Conservation (phyloP, 495 filamentous ascomycete species). For the Aspergillus haitiensis region DNA sequence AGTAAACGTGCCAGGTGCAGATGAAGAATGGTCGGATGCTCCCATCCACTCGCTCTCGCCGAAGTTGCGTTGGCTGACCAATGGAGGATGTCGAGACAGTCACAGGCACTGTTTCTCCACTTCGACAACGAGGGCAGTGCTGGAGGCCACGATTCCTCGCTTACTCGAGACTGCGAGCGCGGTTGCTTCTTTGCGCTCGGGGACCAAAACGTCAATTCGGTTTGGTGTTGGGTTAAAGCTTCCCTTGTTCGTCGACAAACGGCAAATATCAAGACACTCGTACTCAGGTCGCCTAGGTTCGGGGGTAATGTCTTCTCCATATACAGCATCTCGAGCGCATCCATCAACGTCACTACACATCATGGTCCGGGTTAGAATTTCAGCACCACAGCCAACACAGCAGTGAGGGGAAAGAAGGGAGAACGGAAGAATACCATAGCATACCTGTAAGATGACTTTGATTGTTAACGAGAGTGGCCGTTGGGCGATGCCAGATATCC, state of each 20-base stretch:
- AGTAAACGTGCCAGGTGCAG: not conserved
- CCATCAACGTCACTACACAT: not conserved
- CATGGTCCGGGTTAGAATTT: not conserved
- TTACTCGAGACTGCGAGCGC: not conserved
- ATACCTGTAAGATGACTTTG: not conserved
- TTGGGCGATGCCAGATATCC: not conserved
- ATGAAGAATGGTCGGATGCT: not conserved
- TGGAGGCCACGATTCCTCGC: not conserved
- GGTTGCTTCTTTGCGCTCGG: not conserved
- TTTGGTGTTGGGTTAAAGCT: not conserved
- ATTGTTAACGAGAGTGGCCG: not conserved
- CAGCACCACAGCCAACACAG: too few relatives aligned
- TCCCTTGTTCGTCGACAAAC: not conserved
- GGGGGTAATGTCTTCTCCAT: not conserved
- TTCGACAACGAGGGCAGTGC: not conserved
- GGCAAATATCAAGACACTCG: not conserved
- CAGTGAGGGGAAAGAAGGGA: too few relatives aligned
- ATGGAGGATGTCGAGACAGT: not conserved
- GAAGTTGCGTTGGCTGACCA: not conserved
- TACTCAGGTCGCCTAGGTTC: not conserved
- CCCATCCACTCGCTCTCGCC: not conserved
- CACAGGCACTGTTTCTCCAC: not conserved
- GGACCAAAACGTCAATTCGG: not conserved
- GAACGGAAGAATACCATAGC: too few relatives aligned
- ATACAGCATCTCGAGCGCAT: not conserved